Evolutionary conservation across 176 grass and related monocot species (phyloP).

Genomic region (Poa annua): DNA sequence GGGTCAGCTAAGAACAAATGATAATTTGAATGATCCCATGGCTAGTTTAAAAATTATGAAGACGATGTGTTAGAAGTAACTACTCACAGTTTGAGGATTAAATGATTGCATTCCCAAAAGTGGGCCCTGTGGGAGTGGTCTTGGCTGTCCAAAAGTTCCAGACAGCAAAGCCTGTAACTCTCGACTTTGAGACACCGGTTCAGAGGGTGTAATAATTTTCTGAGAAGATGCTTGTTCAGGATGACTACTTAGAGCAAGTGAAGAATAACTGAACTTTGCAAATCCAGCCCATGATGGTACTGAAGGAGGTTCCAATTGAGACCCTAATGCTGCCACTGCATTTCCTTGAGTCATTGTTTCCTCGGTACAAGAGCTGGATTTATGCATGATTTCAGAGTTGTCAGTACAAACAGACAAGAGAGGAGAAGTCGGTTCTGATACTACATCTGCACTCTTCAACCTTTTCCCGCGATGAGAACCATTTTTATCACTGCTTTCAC

Average conservation of each 20-base stretch:
- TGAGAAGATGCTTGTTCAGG: slow-evolving; percentile 10
- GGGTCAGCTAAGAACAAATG: slow-evolving; percentile 4
- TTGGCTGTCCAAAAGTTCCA: slow-evolving; percentile 45
- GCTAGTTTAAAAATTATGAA: not conserved
- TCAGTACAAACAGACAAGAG: not conserved
- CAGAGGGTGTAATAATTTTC: slow-evolving; percentile 18
- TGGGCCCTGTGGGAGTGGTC: slow-evolving; percentile 9
- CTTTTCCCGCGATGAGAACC: slow-evolving; percentile 22
- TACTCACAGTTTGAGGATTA: slow-evolving; percentile 21
- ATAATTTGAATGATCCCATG: not conserved
- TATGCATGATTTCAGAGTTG: slow-evolving; percentile 14
- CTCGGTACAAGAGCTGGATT: not conserved
- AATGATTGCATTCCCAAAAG: not conserved
- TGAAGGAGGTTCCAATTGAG: slow-evolving; percentile 27
- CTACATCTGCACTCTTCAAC: slow-evolving; percentile 13
- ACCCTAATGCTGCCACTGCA: not conserved
- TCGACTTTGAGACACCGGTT: slow-evolving; percentile 2
- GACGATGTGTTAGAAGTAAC: not conserved
- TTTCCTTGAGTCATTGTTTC: slow-evolving; percentile 8
- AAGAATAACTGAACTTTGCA: slow-evolving; percentile 34
- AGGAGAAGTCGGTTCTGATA: not conserved
- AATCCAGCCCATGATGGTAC: slow-evolving; percentile 1
- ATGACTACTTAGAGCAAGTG: not conserved
- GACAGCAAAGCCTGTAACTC: slow-evolving; percentile 26
- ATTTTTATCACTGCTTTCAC: slow-evolving; percentile 25